Evolutionary conservation across 2,329 filamentous ascomycete species (phyloP), one percentile per base, ranked within the genome.

Genomic region (Claviceps sp.): DNA sequence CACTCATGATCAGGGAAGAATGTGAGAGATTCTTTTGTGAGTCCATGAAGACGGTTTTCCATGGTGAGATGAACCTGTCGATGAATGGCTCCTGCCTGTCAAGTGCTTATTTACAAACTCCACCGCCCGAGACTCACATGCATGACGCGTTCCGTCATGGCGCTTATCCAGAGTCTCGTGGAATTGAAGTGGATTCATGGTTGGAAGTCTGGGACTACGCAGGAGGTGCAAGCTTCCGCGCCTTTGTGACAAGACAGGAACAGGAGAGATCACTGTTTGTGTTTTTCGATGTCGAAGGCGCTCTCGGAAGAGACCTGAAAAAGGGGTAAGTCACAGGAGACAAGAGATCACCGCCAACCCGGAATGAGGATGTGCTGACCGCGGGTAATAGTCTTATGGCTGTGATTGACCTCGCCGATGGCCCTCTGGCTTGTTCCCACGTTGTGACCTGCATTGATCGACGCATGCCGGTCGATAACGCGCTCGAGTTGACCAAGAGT

Each of bases 1-100:
- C 88, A 86, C 82, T 87, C 74, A 84, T 84, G 76, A 95, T 95
- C 80, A 89, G 86, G 87, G 89, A 86, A 89, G 89, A 95, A 88
- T 95, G 90, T 95, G 90, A 95, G 89, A 96, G 90, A 80, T 91
- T 95, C 85, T 95, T 95, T 82, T 95, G 90, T 76, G 89, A 91
- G 85, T 85, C 84, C 80, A 87, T 95, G 83, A 86, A 81, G 75
- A 76, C 84, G 76, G 85, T 87, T 77, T 95, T 96, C 82, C 87
- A 85, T 79, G 90, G 88, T 95, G 89, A 94, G 89, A 83, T 85
- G 86, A 83, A 82, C 73, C 70, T 74, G 77, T 79, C 73, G 70
- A 73, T 74, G 76, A 78, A 82, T 81, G 85, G 81, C 85, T 91
- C 87, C 81, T 81, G 85, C 81, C 84, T 85, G 80, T 82, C 86